Base-by-base conservation (phyloP, 371 early-diverging fungal species). In the Racocetra persica region DNA sequence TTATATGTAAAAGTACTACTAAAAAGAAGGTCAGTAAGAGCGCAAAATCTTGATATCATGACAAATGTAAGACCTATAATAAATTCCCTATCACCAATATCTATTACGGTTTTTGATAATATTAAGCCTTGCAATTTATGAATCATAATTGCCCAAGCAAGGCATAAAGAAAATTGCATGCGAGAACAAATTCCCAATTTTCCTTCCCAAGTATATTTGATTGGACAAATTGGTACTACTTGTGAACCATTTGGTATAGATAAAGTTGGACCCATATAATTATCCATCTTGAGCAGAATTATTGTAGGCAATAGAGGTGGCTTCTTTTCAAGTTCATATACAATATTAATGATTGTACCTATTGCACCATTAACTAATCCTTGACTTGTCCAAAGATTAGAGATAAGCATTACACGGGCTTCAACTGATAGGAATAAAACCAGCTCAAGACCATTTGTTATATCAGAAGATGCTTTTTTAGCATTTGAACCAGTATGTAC, bases 131-230 rank as follows among this genome's bases (percentile, higher is more conserved):
- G 24, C 11, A 24, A n/a, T 60, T 60, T 60, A 14, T 60, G n/a
- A 2, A 60, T n/a, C 22, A 14, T 60, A 60, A 60, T 60, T n/a
- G 60, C 60, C n/a, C 60, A 60, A 18, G 60, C 60, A n/a, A 60
- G 60, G n/a, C 60, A 60, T 0, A 60, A n/a, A 24, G 60, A 24
- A 60, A 60, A 26, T n/a, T 60, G n/a, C n/a, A 60, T n/a, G 8
- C 60, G n/a, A 24, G n/a, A 60, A 60, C 60, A 60, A 3, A 7
- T 60, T 11, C n/a, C 7, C 11, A 11, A 24, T n/a, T 60, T 60
- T n/a, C n/a, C n/a, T 60, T 60, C 60, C 60, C 60, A 60, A 6
- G 60, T 5, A 11, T n/a, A 26, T 60, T 24, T 60, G 8, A 60
- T 60, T 11, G 60, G 60, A 11, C n/a, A 2, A 60, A 60, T 60